phyloP scores from a whole-genome alignment of 805 yeast genomes.

The Kodamaea kaohsiungensis region DNA sequence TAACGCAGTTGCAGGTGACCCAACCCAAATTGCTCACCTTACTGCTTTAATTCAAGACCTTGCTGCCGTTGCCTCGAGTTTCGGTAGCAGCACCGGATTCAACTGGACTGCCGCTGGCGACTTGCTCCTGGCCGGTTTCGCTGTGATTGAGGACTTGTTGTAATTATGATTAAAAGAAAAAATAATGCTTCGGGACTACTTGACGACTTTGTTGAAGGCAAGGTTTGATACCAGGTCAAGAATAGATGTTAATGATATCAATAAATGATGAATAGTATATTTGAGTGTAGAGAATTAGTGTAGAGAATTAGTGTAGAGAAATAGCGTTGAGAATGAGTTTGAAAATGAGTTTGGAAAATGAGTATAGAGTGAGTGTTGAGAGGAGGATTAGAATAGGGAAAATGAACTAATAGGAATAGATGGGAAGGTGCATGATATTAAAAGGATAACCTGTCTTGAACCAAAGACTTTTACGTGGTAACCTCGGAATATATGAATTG shows the following conservation, averaged over 20 bases:
- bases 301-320: too few species aligned
- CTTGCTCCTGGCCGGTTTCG: neutral
- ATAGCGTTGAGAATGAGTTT: too few species aligned
- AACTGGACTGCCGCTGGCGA: neutral
- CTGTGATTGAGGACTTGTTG: neutral
- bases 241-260: slow-evolving; percentile 1
- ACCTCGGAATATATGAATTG: too few species aligned
- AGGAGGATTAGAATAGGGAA: too few species aligned
- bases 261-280: neutral
- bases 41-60: neutral
- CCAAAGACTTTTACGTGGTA: too few species aligned
- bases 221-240: neutral
- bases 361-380: too few species aligned
- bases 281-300: too few species aligned
- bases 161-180: neutral
- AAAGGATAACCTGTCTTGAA: too few species aligned
- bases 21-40: slow-evolving; percentile 1
- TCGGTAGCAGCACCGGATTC: neutral
- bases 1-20: neutral
- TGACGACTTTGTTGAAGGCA: neutral
- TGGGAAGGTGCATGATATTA: too few species aligned
- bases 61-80: neutral
- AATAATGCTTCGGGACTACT: neutral
- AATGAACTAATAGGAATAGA: too few species aligned
- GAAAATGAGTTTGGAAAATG: too few species aligned